phyloP scores from a whole-genome alignment of 768 basidiomycete species.

The Kwoniella heveanensis region DNA sequence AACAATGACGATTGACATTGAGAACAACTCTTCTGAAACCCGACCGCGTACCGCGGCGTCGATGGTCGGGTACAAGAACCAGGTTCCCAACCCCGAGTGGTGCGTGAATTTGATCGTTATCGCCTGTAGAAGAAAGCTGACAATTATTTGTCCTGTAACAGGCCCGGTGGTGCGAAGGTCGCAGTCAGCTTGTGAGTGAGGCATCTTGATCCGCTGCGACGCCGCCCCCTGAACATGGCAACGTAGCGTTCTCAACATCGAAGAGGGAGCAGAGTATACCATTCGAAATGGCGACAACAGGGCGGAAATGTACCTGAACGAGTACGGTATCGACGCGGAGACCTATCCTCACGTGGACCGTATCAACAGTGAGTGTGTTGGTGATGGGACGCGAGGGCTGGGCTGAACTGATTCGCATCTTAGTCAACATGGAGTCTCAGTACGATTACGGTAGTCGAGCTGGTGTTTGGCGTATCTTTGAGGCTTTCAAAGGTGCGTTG shows the following conservation, averaged over 20 bases:
- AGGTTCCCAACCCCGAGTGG: not conserved
- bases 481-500: conserved; percentile 33
- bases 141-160: not conserved
- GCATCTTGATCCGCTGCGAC: not conserved
- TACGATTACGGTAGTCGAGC: conserved; percentile 49
- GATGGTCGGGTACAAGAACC: not conserved
- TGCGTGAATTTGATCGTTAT: not conserved
- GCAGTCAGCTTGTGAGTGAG: conserved; percentile 1
- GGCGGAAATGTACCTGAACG: conserved; percentile 36
- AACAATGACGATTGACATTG: not conserved
- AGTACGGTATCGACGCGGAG: conserved; percentile 35
- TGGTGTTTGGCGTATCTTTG: conserved; percentile 46
- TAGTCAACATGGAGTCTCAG: conserved; percentile 44
- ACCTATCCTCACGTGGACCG: not conserved
- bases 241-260: conserved; percentile 10
- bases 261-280: conserved; percentile 39
- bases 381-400: no score
- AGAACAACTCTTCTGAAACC: not conserved
- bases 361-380: not conserved
- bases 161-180: conserved; percentile 1
- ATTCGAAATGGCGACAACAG: conserved; percentile 41
- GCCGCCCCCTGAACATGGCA: not conserved
- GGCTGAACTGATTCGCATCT: conserved; percentile 25
- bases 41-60: not conserved
- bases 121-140: no score